These are phyloP conservation scores for Myriosclerotinia duriaeana DNA, from an alignment of 2,329 filamentous ascomycete species.

Conservation along the genomic window DNA sequence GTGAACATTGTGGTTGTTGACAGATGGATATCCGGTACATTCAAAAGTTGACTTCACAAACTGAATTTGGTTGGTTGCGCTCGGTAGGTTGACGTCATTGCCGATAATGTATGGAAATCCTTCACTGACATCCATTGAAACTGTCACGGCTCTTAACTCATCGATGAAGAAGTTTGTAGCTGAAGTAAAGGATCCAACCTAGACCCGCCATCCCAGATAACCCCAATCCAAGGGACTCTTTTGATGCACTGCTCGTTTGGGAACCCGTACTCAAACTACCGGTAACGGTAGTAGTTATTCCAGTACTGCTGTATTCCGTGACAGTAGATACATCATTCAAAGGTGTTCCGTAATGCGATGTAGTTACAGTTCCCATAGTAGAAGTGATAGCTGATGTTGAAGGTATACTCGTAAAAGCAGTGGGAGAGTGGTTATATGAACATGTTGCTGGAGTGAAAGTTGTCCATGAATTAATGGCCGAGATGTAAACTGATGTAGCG, in stretches of 20 bases:
- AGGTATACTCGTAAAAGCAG: neutral
- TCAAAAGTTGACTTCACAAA: no score
- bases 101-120: neutral
- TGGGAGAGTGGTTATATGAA: neutral
- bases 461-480: conserved; percentile 14
- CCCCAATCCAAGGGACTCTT: neutral
- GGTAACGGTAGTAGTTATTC: conserved; percentile 19
- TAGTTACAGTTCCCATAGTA: neutral
- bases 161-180: conserved; percentile 12
- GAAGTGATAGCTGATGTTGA: neutral
- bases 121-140: neutral
- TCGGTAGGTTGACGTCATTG: conserved; percentile 5
- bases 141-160: neutral
- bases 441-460: conserved; percentile 21
- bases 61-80: neutral
- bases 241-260: conserved; percentile 10
- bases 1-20: neutral
- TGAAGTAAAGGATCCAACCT: conserved; percentile 20
- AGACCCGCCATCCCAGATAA: neutral
- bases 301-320: conserved; percentile 18
- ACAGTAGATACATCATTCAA: conserved; percentile 14
- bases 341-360: neutral
- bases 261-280: conserved; percentile 9
- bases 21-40: neutral
- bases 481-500: conserved; percentile 17